Base-by-base conservation (phyloP, 805 yeast species). In the Yamadazyma sp. region DNA sequence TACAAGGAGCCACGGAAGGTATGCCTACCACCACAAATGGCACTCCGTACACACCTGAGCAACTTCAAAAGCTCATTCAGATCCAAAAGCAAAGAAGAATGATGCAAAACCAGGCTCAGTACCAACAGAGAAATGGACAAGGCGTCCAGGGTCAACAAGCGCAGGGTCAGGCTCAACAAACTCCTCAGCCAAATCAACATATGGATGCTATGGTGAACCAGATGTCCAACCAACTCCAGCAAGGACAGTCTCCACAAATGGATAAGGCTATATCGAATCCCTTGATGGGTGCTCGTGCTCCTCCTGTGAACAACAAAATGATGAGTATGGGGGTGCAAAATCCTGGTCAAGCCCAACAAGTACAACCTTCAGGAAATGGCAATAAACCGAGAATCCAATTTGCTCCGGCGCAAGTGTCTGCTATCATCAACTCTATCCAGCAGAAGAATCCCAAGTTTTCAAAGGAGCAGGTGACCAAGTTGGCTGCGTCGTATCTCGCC, bases 401-500 rank as follows among this genome's bases (percentile, higher is more conserved):
- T 55, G 73, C 79, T 0, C 77, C 80, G 10, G 75, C 80, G 1
- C 86, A 81, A 48, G 83, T 81, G 3, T 72, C 84, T 7, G 81
- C 84, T 1, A 72, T 81, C 28, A 75, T 81, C 40, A 76, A 70
- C 46, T 78, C 80, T 30, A 80, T 81, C 37, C 84, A 80, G 52
- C 60, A 72, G n/a, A 79, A 79, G 48, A 75, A 81, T 53, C 88
- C 88, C 1, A 73, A 69, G 21, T 60, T 79, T 52, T 66, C 78
- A 8, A 78, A 78, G 43, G 82, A 77, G 40, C 83, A 81, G 49
- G 84, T 81, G 1, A 77, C 83, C 2, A 73, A 77, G 41, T 64
- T 80, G 40, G 86, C 87, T 2, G 83, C 83, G 3, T 70, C 79
- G 11, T 79, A 80, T 48, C 55, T 80, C 44, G 80, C 84, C 1